Percentiles rank a stretch among this genome's conserved stretches.
phyloP scores from a whole-genome alignment of 2,329 filamentous ascomycete genomes.

The Pyricularia pennisetigena region DNA sequence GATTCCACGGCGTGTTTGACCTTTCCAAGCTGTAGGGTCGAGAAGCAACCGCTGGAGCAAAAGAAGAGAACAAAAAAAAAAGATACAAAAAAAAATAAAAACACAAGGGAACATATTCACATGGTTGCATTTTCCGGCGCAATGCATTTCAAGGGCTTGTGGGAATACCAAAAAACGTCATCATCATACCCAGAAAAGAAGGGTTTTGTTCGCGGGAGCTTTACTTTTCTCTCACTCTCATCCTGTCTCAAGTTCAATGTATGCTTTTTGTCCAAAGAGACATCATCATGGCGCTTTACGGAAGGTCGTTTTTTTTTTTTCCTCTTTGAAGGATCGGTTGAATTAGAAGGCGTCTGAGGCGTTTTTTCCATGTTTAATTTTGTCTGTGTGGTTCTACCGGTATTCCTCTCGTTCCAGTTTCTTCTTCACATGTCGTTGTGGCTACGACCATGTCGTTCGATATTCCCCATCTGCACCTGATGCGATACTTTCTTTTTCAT shows the following conservation, averaged over 20 bases:
- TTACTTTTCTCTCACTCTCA: neutral
- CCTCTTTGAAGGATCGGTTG: neutral
- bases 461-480: neutral
- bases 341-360: neutral
- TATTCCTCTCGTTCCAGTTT: neutral
- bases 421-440: neutral
- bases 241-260: neutral
- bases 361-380: neutral
- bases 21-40: constrained; percentile 25
- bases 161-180: neutral
- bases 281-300: neutral
- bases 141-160: neutral
- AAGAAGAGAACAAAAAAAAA: neutral
- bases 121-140: neutral
- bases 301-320: neutral
- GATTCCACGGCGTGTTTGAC: constrained; percentile 52
- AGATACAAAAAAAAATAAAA: neutral
- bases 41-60: neutral
- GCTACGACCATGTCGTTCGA: neutral
- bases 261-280: neutral
- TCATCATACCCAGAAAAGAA: neutral
- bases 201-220: neutral
- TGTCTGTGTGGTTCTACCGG: neutral
- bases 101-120: neutral
- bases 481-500: neutral